phyloP scores from a whole-genome alignment of 768 basidiomycete genomes.

The Agaricus bisporus region DNA sequence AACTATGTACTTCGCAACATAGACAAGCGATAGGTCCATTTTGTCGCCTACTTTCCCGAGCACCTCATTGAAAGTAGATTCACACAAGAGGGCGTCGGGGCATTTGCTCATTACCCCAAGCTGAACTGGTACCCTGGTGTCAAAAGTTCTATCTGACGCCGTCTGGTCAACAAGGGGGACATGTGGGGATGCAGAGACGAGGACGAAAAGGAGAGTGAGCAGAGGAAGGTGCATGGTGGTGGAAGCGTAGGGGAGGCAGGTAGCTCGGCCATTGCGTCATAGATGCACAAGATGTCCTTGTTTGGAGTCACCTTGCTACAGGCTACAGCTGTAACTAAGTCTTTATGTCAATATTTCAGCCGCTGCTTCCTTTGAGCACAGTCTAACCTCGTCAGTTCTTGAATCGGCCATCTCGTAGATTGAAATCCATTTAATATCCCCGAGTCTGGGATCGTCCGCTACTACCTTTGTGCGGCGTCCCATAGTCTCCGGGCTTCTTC shows the following conservation, averaged over 20 bases:
- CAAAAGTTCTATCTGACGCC: constrained; percentile 8
- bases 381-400: not conserved
- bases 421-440: not conserved
- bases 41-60: constrained; percentile 55
- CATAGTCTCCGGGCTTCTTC: constrained; percentile 38
- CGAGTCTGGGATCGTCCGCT: not conserved
- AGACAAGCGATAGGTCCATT: constrained; percentile 63
- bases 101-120: constrained; percentile 54
- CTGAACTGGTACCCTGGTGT: constrained; percentile 40
- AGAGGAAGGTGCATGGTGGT: constrained; percentile 3
- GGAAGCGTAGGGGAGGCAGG: not conserved
- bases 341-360: too few relatives aligned
- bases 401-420: not conserved
- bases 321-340: too few relatives aligned
- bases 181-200: constrained; percentile 7
- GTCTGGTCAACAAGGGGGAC: constrained; percentile 10
- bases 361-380: not conserved
- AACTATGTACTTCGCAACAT: constrained; percentile 60
- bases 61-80: constrained; percentile 69
- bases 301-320: too few relatives aligned
- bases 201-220: constrained; percentile 2
- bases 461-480: constrained; percentile 21
- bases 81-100: constrained; percentile 81
- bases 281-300: constrained; percentile 5
- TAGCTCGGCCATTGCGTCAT: constrained; percentile 21